Percentiles rank a stretch among this genome's conserved stretches.
Evolutionary conservation across 2,329 filamentous ascomycete species (phyloP).

Genomic region (Setomelanomma holmii): DNA sequence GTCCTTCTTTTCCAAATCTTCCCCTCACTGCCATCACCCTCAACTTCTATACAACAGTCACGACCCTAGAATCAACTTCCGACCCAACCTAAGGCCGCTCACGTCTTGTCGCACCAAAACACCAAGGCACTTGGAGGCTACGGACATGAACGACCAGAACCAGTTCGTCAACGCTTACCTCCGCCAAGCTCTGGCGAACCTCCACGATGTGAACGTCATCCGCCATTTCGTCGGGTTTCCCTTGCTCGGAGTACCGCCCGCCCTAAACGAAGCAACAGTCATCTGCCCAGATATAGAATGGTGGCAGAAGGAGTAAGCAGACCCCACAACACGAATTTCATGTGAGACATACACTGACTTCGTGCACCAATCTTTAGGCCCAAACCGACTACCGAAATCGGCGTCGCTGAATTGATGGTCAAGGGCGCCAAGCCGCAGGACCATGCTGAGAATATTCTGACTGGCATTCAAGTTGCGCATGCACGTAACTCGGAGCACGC

Average conservation of each 20-base stretch:
- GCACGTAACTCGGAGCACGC: conserved; percentile 18
- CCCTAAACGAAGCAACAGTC: conserved; percentile 9
- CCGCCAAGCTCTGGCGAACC: neutral
- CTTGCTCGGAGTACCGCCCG: neutral
- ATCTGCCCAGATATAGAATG: conserved; percentile 22
- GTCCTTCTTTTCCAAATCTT: neutral
- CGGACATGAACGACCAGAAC: neutral
- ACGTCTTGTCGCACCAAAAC: neutral
- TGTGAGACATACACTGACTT: too few species aligned
- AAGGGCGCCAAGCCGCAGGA: neutral
- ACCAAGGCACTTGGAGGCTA: neutral
- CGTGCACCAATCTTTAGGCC: too few species aligned
- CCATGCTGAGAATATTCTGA: conserved; percentile 17
- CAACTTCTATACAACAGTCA: neutral
- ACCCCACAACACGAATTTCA: too few species aligned
- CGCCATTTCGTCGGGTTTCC: conserved; percentile 14
- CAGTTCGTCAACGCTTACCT: neutral
- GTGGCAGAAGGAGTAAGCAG: conserved; percentile 24
- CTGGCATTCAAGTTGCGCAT: conserved; percentile 13
- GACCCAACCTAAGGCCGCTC: neutral
- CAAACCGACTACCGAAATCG: conserved; percentile 24
- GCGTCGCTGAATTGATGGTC: conserved; percentile 16
- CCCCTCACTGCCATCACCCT: neutral
- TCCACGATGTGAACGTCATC: neutral
- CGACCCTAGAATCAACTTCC: neutral